These are phyloP conservation scores for Ophiognomonia clavigignenti-juglandacearum DNA, from an alignment of 2,329 filamentous ascomycete genomes.

Conservation along the genomic window DNA sequence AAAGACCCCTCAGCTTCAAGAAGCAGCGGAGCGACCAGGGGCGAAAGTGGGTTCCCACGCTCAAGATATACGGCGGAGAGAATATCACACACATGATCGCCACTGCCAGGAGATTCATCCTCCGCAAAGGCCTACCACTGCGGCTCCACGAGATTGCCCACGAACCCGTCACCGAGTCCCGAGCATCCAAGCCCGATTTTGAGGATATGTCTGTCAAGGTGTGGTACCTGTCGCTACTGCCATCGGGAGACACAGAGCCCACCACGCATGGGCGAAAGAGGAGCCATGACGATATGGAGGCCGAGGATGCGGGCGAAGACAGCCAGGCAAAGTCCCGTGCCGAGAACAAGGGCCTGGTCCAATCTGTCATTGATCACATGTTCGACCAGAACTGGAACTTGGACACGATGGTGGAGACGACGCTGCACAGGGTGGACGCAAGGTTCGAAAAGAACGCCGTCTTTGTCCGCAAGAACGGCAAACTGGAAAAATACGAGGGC, in stretches of 20 bases:
- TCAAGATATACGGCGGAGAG: constrained; percentile 72
- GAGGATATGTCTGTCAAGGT: constrained; percentile 73
- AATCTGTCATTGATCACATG: constrained; percentile 67
- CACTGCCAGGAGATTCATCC: constrained; percentile 79
- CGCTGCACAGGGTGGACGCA: constrained; percentile 61
- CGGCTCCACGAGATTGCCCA: constrained; percentile 60
- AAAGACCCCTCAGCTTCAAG: constrained; percentile 33
- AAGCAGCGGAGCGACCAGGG: constrained; percentile 35
- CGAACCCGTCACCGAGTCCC: constrained; percentile 34
- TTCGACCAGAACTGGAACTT: constrained; percentile 72
- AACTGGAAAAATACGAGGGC: constrained; percentile 68
- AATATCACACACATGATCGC: constrained; percentile 79
- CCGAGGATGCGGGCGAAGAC: constrained; percentile 18
- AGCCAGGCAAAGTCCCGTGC: constrained; percentile 25
- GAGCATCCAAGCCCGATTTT: constrained; percentile 64
- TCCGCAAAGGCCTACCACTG: constrained; percentile 77
- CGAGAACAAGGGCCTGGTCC: constrained; percentile 44
- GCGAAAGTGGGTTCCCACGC: constrained; percentile 25
- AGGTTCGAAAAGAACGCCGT: constrained; percentile 64
- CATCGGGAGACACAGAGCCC: constrained; percentile 20
- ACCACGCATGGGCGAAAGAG: constrained; percentile 32
- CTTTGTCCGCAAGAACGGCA: constrained; percentile 62
- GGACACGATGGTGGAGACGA: constrained; percentile 64
- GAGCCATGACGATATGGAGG: constrained; percentile 35
- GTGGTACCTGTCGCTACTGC: constrained; percentile 66